phyloP scores from a whole-genome alignment of 805 yeast genomes.

The Cyberlindnera euphorbiae region DNA sequence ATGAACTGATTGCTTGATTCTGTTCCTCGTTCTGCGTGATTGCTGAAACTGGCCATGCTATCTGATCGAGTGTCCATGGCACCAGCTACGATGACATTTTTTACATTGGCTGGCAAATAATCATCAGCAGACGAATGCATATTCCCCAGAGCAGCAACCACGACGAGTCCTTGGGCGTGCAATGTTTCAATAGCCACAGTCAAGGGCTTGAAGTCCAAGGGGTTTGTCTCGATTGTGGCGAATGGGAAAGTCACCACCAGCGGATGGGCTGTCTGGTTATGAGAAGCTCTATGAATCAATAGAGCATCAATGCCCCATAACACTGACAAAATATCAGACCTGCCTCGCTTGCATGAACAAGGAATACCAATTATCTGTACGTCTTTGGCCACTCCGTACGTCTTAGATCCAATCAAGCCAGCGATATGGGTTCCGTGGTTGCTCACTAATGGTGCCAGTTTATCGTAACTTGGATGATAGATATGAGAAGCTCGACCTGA shows the following conservation, averaged over 20 bases:
- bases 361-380: conserved; percentile 61
- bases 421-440: conserved; percentile 97
- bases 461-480: too few species aligned
- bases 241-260: conserved; percentile 76
- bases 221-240: conserved; percentile 63
- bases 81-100: conserved; percentile 70
- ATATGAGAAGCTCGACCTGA: conserved; percentile 58
- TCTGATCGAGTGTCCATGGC: conserved; percentile 75
- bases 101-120: conserved; percentile 79
- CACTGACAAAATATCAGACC: neutral
- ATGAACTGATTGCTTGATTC: conserved; percentile 54
- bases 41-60: conserved; percentile 67
- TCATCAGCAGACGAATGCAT: conserved; percentile 65
- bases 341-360: conserved; percentile 57
- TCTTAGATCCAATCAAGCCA: conserved; percentile 73
- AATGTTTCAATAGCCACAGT: conserved; percentile 69
- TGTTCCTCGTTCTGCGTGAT: conserved; percentile 49
- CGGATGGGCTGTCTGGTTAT: conserved; percentile 13
- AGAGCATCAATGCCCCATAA: neutral
- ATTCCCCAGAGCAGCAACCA: conserved; percentile 87
- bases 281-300: too few species aligned
- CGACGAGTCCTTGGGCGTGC: conserved; percentile 34
- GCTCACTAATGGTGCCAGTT: conserved; percentile 52
- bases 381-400: conserved; percentile 79
- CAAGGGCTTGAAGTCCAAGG: conserved; percentile 54